Conservation (phyloP, 2,329 filamentous ascomycete species). For the Clathrospora elynae region DNA sequence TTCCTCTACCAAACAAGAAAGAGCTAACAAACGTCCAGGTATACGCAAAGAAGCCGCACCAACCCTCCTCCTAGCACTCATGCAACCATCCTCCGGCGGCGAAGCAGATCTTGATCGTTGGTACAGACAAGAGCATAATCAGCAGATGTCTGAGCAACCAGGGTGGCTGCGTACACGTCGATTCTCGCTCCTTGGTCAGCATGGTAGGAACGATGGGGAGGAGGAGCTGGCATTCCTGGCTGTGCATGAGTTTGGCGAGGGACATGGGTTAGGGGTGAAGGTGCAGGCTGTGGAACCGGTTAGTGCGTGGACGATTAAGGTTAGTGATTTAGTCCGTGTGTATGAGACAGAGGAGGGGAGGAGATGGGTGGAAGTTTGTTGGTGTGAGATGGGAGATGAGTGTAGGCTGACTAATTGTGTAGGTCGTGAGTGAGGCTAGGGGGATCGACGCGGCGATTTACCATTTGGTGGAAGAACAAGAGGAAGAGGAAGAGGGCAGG, state of each 20-base stretch:
- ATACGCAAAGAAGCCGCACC: too few species aligned
- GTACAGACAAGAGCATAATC: slow-evolving; percentile 43
- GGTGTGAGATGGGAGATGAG: too few species aligned
- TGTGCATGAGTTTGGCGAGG: slow-evolving; percentile 40
- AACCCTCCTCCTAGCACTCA: slow-evolving; percentile 34
- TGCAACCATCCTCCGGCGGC: slow-evolving; percentile 31
- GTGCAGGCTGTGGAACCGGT: slow-evolving; percentile 37
- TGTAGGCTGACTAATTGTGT: too few species aligned
- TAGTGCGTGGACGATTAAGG: slow-evolving; percentile 40
- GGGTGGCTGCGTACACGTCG: slow-evolving; percentile 35
- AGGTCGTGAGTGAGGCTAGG: slow-evolving; percentile 26
- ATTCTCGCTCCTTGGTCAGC: slow-evolving; percentile 23
- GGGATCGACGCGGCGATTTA: slow-evolving; percentile 40
- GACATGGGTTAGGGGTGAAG: slow-evolving; percentile 32
- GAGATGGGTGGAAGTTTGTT: too few species aligned
- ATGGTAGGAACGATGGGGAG: not conserved
- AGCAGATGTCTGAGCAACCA: slow-evolving; percentile 40
- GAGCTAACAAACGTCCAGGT: too few species aligned
- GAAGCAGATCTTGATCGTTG: slow-evolving; percentile 36
- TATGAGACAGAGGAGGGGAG: too few species aligned
- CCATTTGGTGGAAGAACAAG: too few species aligned
- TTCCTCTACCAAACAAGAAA: too few species aligned
- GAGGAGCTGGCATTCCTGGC: slow-evolving; percentile 31
- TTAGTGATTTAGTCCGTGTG: too few species aligned
- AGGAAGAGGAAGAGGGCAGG: too few species aligned